These are phyloP conservation scores for Trichosanthes cucumerina DNA, from an alignment of 306 rosid species.

Conservation along the genomic window DNA sequence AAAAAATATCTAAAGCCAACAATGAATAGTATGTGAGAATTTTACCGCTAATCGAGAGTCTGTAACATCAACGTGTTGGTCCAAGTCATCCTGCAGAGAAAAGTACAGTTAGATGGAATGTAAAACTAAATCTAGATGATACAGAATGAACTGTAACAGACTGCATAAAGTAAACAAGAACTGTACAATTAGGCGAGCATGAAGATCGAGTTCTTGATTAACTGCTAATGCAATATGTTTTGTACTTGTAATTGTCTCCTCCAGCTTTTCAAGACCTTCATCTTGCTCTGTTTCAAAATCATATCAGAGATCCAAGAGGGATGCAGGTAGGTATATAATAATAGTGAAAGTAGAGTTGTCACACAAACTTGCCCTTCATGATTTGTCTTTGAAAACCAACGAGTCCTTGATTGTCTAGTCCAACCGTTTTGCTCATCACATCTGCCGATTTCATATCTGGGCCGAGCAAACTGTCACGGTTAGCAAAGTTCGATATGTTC, in stretches of 20 bases:
- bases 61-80: slow-evolving; percentile 27
- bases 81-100: slow-evolving; percentile 23
- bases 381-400: slow-evolving; percentile 28
- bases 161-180: neutral
- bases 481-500: slow-evolving; percentile 30
- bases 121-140: neutral
- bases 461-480: slow-evolving; percentile 30
- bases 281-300: slow-evolving; percentile 32
- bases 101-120: neutral
- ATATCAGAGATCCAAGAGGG: slow-evolving; percentile 3
- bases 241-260: slow-evolving; percentile 35
- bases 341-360: neutral
- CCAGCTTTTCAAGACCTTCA: slow-evolving; percentile 25
- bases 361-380: slow-evolving; percentile 20
- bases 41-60: slow-evolving; percentile 27
- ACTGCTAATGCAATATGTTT: slow-evolving; percentile 39
- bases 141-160: neutral
- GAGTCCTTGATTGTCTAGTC: slow-evolving; percentile 30
- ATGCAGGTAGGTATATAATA: neutral
- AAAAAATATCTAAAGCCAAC: no score
- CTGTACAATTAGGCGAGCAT: slow-evolving; percentile 27
- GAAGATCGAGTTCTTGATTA: slow-evolving; percentile 32
- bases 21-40: no score
- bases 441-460: slow-evolving; percentile 22
- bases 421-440: slow-evolving; percentile 20